These are phyloP conservation scores for Puccinia coronata DNA, from an alignment of 1,284 basidiomycete genomes.

Conservation along the genomic window DNA sequence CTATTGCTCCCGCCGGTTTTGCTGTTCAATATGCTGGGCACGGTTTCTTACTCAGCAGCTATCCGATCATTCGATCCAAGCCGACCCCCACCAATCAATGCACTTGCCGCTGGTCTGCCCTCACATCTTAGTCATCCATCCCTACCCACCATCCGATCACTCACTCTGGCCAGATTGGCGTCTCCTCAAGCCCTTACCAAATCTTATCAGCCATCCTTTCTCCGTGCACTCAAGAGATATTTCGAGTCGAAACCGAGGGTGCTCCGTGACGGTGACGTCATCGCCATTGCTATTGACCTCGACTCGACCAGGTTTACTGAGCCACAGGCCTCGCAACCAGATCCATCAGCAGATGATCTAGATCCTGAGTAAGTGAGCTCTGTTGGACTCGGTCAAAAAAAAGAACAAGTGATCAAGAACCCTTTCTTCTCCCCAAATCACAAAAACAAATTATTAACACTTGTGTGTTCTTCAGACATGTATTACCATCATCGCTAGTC, in stretches of 20 bases:
- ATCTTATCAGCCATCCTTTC: slow-evolving; percentile 70
- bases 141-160: slow-evolving; percentile 70
- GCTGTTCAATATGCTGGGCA: slow-evolving; percentile 64
- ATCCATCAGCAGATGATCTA: slow-evolving; percentile 57
- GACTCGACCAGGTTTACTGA: slow-evolving; percentile 61
- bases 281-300: slow-evolving; percentile 71
- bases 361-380: slow-evolving; percentile 57
- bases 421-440: background rate
- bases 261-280: slow-evolving; percentile 76
- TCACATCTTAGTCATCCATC: slow-evolving; percentile 63
- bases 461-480: background rate
- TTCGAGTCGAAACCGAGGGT: slow-evolving; percentile 68
- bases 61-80: slow-evolving; percentile 52
- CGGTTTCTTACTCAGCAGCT: slow-evolving; percentile 55
- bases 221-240: slow-evolving; percentile 69
- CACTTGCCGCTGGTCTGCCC: slow-evolving; percentile 59
- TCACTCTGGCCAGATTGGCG: slow-evolving; percentile 80
- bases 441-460: background rate
- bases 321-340: slow-evolving; percentile 52
- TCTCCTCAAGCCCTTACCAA: slow-evolving; percentile 76
- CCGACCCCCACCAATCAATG: slow-evolving; percentile 45
- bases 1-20: slow-evolving; percentile 63
- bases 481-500: slow-evolving; percentile 16
- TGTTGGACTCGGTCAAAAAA: background rate
- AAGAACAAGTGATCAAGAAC: slow-evolving; percentile 7